phyloP scores from a whole-genome alignment of 768 basidiomycete genomes.

The Mycena metata region DNA sequence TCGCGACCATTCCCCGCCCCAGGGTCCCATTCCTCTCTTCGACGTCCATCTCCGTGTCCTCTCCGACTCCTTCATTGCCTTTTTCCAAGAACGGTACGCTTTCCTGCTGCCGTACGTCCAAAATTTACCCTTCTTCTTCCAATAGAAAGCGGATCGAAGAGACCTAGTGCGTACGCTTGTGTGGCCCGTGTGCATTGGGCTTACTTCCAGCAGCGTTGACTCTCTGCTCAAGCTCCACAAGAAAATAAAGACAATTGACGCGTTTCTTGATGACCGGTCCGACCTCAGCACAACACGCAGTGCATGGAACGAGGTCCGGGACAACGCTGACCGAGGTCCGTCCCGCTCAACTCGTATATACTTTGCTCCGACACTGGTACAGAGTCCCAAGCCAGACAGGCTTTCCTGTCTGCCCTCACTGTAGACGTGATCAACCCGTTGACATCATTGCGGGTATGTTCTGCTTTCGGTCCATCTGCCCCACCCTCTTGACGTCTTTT shows the following conservation, averaged over 20 bases:
- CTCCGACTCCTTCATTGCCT: constrained; percentile 82
- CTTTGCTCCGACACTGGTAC: constrained; percentile 34
- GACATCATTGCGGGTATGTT: constrained; percentile 71
- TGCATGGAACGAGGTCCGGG: constrained; percentile 88
- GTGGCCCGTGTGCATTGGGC: neutral
- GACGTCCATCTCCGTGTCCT: constrained; percentile 78
- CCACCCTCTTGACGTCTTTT: constrained; percentile 14
- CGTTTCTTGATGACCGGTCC: constrained; percentile 77
- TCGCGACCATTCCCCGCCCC: constrained; percentile 42
- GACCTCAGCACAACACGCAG: constrained; percentile 74
- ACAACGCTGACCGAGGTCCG: constrained; percentile 86
- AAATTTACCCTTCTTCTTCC: constrained; percentile 39
- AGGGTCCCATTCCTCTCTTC: constrained; percentile 78
- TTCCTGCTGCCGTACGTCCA: constrained; percentile 32
- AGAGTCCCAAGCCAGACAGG: constrained; percentile 88
- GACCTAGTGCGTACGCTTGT: constrained; percentile 69
- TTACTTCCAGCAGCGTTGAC: constrained; percentile 67
- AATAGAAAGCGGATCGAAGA: constrained; percentile 88
- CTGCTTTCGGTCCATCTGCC: constrained; percentile 17
- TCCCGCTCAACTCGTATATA: constrained; percentile 19
- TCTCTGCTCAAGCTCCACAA: constrained; percentile 80
- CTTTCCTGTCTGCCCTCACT: constrained; percentile 79
- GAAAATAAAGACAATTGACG: constrained; percentile 78
- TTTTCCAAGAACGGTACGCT: constrained; percentile 87
- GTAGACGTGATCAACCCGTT: constrained; percentile 82